Evolutionary conservation across 805 yeast genomes (phyloP).

Genomic region (Kuraishia piskuri): DNA sequence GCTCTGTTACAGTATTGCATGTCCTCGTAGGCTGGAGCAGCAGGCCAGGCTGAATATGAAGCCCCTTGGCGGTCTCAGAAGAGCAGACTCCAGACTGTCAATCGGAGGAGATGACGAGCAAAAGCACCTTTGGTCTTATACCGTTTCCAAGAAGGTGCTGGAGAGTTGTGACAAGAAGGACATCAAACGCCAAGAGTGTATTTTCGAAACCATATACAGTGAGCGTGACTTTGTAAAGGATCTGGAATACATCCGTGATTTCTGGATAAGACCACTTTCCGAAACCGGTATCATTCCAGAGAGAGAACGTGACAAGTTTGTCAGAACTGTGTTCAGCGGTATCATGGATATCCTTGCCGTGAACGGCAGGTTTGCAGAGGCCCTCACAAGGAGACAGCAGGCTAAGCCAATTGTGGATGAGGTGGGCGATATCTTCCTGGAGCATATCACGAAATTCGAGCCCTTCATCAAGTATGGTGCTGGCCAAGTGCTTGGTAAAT

Average conservation of each 20-base stretch:
- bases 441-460: slow-evolving; percentile 78
- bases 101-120: slow-evolving; percentile 70
- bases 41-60: slow-evolving; percentile 87
- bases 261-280: slow-evolving; percentile 85
- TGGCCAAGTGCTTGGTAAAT: slow-evolving; percentile 89
- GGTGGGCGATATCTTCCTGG: slow-evolving; percentile 81
- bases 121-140: slow-evolving; percentile 87
- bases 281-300: slow-evolving; percentile 85
- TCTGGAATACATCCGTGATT: slow-evolving; percentile 85
- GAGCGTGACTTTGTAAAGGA: slow-evolving; percentile 95
- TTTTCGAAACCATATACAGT: slow-evolving; percentile 87
- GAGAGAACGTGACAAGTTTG: slow-evolving; percentile 81
- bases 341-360: slow-evolving; percentile 80
- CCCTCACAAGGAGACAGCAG: slow-evolving; percentile 79
- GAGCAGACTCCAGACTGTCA: slow-evolving; percentile 65
- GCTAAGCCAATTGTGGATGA: slow-evolving; percentile 76
- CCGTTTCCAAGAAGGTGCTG: slow-evolving; percentile 74
- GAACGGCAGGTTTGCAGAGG: slow-evolving; percentile 80
- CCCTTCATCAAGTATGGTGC: slow-evolving; percentile 93
- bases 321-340: slow-evolving; percentile 85
- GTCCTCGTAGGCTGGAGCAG: slow-evolving; percentile 93
- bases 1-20: slow-evolving; percentile 89
- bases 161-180: slow-evolving; percentile 77
- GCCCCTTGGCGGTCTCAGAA: slow-evolving; percentile 74
- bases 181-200: slow-evolving; percentile 88